phyloP scores from a whole-genome alignment of 1,139 yeast genomes.

The Pneumocystis jirovecii region DNA sequence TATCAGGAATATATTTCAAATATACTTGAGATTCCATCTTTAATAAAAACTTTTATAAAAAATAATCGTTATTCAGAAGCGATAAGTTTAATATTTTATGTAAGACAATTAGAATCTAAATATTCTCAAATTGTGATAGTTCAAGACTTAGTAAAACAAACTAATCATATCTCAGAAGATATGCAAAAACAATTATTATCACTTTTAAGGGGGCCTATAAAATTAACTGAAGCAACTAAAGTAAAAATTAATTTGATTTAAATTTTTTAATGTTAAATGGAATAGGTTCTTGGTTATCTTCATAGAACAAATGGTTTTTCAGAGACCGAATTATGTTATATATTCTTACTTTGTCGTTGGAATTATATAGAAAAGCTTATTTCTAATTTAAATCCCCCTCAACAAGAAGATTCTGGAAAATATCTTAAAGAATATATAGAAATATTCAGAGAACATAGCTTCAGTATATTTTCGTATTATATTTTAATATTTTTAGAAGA shows the following conservation, averaged over 20 bases:
- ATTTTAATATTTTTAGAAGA: background rate
- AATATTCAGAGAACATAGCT: background rate
- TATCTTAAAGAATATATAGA: background rate
- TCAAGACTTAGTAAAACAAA: background rate
- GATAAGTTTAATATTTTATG: background rate
- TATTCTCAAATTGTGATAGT: background rate
- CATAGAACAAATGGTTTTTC: background rate
- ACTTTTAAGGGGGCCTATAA: background rate
- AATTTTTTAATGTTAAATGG: background rate
- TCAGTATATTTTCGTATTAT: background rate
- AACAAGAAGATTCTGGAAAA: background rate
- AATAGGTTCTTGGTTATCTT: background rate
- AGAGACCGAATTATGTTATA: background rate
- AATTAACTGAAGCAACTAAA: background rate
- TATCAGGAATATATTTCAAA: background rate
- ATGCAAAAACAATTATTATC: background rate
- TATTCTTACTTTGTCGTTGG: background rate
- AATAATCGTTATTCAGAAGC: background rate
- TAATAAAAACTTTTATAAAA: background rate
- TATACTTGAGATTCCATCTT: background rate
- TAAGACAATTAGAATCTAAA: background rate
- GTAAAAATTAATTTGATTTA: background rate
- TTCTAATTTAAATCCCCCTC: background rate
- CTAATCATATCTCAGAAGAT: background rate
- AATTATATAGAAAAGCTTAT: background rate